Evolutionary conservation across 257 asterid genomes (phyloP).

Genomic region (Gardenia jasminoides): DNA sequence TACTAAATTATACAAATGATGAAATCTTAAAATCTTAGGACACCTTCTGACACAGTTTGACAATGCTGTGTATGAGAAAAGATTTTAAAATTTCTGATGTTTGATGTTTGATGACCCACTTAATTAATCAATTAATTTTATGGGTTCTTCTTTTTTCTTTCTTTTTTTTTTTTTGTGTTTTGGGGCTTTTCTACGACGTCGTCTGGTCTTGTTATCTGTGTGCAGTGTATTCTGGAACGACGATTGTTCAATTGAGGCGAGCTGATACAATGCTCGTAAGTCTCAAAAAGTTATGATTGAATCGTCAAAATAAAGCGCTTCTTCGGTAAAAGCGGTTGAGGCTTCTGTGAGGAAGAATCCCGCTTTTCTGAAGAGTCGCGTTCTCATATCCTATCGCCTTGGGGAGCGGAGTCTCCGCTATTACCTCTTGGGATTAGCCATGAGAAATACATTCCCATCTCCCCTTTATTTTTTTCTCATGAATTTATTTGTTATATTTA

Average conservation of each 20-base stretch:
- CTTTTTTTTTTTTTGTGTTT: no score
- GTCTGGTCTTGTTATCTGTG: no score
- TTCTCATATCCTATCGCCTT: slow-evolving; percentile 62
- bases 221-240: no score
- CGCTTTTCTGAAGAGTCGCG: slow-evolving; percentile 29
- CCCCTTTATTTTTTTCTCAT: no score
- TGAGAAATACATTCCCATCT: slow-evolving; percentile 47
- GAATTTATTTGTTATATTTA: neutral
- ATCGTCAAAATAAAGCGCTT: no score
- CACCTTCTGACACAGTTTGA: slow-evolving; percentile 45
- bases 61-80: slow-evolving; percentile 39
- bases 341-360: slow-evolving; percentile 16
- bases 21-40: slow-evolving; percentile 40
- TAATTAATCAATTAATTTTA: no score
- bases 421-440: slow-evolving; percentile 55
- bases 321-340: slow-evolving; percentile 1
- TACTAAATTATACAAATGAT: slow-evolving; percentile 18
- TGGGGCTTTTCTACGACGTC: no score
- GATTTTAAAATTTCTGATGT: slow-evolving; percentile 24
- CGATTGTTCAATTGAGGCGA: no score
- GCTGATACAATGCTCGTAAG: no score
- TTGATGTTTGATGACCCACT: slow-evolving; percentile 20
- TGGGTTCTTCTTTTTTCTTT: no score
- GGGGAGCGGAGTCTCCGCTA: slow-evolving; percentile 49
- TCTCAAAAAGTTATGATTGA: no score